Conservation (phyloP, 805 yeast genomes). For the Lachancea cidri region DNA sequence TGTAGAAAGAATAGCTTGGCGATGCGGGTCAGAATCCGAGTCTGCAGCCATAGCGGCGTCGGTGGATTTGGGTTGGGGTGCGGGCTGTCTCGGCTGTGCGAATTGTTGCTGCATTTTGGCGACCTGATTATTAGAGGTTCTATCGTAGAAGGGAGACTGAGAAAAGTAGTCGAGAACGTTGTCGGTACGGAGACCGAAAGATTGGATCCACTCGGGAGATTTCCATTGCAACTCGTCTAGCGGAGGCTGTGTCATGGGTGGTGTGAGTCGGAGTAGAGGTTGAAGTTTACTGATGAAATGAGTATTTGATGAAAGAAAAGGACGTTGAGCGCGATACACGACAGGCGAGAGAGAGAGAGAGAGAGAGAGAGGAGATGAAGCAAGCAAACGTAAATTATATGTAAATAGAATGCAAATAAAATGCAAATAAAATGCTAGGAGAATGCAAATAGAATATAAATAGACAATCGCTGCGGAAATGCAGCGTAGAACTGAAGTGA, state of each 20-base stretch:
- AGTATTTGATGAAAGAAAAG: too few relatives aligned
- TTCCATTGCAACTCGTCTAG: slow-evolving; percentile 95
- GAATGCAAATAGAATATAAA: too few relatives aligned
- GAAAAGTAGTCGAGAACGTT: slow-evolving; percentile 92
- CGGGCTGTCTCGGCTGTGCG: slow-evolving; percentile 32
- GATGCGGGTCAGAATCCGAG: slow-evolving; percentile 6
- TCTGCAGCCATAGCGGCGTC: slow-evolving; percentile 6
- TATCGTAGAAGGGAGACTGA: slow-evolving; percentile 90
- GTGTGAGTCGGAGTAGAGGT: not conserved
- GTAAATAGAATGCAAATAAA: too few relatives aligned
- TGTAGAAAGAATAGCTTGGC: slow-evolving; percentile 8
- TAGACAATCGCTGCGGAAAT: too few relatives aligned
- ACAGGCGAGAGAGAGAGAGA: too few relatives aligned
- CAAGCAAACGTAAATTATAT: too few relatives aligned
- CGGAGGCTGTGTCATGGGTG: slow-evolving; percentile 13
- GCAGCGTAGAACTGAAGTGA: too few relatives aligned
- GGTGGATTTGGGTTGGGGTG: slow-evolving; percentile 5
- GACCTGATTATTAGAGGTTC: slow-evolving; percentile 91
- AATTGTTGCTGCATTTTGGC: slow-evolving; percentile 93
- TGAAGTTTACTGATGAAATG: too few relatives aligned
- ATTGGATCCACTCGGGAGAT: slow-evolving; percentile 95
- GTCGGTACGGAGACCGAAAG: slow-evolving; percentile 77
- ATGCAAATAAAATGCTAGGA: too few relatives aligned
- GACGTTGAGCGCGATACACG: too few relatives aligned
- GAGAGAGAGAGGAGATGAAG: too few relatives aligned